Evolutionary conservation across 2,329 filamentous ascomycete genomes (phyloP), one percentile per base, ranked within the genome.

Genomic region (Stachybotrys echinatus): DNA sequence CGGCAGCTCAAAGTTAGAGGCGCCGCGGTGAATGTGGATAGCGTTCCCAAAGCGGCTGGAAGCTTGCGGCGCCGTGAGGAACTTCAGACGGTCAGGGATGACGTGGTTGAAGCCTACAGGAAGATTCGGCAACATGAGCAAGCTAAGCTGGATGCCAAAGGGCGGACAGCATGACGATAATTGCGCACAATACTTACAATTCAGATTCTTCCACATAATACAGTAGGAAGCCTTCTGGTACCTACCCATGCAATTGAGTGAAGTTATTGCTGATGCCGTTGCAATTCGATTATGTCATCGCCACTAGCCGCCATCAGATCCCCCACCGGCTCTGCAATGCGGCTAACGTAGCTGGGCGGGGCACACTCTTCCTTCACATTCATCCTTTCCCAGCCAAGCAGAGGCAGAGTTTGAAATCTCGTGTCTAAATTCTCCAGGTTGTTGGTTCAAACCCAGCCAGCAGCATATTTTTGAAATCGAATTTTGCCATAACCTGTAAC

Each of bases 1-100:
- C 62, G 63, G 23, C 65, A 65, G 47, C 60, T 73, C 19, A 34
- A 8, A 34, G 55, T 70, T 14, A 58, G 55, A n/a, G 65, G 61
- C 12, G 66, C 66, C 12, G 54, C 57, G 1, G 69, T 68, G 14
- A 60, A 69, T 23, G 69, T 72, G 12, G 63, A 54, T 5, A 67
- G 63, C 38, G 57, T 71, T 14, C 69, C 69, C 39, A 71, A 70
- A 51, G 55, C 68, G 17, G 66, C 68, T 7, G 69, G 69, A 34
- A 72, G 69, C 52, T 55, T 72, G 48, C 61, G 64, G 48, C 64
- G 68, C 23, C 64, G 69, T n/a, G 69, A 72, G 50, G 67, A 71
- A 55, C 54, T 72, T 18, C 67, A 71, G 48, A 55, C 54, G 43
- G 60, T 61, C 17, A 60, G 69, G 20, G 58, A 66, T 17, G 62